Base-by-base conservation (phyloP, 2,329 filamentous ascomycete species). In the Arachnomyces sp. region DNA sequence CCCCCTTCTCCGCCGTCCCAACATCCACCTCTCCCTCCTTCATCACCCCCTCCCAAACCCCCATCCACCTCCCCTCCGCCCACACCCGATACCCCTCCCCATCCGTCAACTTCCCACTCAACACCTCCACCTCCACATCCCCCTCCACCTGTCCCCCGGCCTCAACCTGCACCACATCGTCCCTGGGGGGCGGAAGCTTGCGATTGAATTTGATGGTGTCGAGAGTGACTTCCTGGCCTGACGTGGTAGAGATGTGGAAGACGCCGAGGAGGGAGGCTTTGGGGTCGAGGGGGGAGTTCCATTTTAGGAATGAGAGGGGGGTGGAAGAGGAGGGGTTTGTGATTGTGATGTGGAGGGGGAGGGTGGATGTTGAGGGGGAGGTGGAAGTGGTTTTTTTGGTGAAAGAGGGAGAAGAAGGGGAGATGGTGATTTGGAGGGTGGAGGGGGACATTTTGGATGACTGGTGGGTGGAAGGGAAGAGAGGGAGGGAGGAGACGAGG, bases 211-310 rank as follows among this genome's bases (percentile, higher is more conserved):
- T 55, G 38, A 66, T 57, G 7, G 47, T 52, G 8, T 56, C 53
- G 32, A 59, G 44, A 0, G 54, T 39, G 3, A 61, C 38, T 4
- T 42, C n/a, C 13, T 48, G 36, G 15, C 49, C 46, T 6, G 43
- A 46, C 12, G 45, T 44, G 25, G 42, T 45, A 36, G 62, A 56
- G 5, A 61, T 39, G 9, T 52, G 40, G 33, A 62, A 62, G 12
- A 61, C 38, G 5, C 57, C 54, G n/a, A 61, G 48, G 4, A 55
- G 39, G 14, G 48, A 48, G 4, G 60, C 61, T 5, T 45, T 47
- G 5, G 51, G 44, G 37, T 66, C 65, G 3, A 67, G 49, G 1
- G 61, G 62, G 4, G 52, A 61, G 3, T 52, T 55, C 63, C 63
- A 68, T 44, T 48, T 54, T 3, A 68, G 48, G 4, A 67, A 56